Percentiles rank a stretch among this genome's conserved stretches.
These are phyloP conservation scores for Gigaspora rosea DNA, from an alignment of 192 early-diverging fungal genomes.

Conservation along the genomic window DNA sequence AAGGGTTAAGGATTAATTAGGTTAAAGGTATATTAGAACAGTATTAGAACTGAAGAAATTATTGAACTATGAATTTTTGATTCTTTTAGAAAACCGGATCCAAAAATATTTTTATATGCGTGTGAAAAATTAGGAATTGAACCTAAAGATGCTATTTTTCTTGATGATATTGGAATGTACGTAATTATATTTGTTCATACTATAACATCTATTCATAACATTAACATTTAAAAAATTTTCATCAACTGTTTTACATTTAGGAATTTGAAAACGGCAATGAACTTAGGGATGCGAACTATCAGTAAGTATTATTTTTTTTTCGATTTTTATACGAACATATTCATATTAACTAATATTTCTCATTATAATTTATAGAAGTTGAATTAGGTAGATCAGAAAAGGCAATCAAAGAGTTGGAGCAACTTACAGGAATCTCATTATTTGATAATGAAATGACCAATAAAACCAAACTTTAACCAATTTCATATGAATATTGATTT, in stretches of 20 bases:
- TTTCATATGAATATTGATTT: neutral
- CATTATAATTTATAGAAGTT: constrained; percentile 40
- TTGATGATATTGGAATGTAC: constrained; percentile 81
- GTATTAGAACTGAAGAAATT: neutral
- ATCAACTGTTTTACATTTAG: constrained; percentile 5
- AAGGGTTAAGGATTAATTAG: neutral
- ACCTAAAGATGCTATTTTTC: constrained; percentile 70
- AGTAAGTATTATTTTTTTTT: constrained; percentile 47
- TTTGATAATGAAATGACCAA: constrained; percentile 6
- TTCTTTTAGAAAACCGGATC: constrained; percentile 76
- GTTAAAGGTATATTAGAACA: neutral
- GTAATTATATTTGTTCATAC: constrained; percentile 9
- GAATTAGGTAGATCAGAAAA: constrained; percentile 50
- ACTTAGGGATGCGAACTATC: constrained; percentile 73
- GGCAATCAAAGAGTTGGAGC: constrained; percentile 55
- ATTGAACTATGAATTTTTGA: neutral
- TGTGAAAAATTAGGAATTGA: constrained; percentile 69
- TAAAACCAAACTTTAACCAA: neutral
- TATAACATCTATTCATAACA: constrained; percentile 10
- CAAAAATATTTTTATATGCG: constrained; percentile 66
- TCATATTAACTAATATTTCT: neutral
- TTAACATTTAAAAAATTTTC: neutral
- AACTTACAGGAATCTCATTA: constrained; percentile 33
- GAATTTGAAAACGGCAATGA: constrained; percentile 70
- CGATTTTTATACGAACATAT: neutral